Base-by-base conservation (phyloP, 495 filamentous ascomycete genomes). In the Aspergillus panamensis region DNA sequence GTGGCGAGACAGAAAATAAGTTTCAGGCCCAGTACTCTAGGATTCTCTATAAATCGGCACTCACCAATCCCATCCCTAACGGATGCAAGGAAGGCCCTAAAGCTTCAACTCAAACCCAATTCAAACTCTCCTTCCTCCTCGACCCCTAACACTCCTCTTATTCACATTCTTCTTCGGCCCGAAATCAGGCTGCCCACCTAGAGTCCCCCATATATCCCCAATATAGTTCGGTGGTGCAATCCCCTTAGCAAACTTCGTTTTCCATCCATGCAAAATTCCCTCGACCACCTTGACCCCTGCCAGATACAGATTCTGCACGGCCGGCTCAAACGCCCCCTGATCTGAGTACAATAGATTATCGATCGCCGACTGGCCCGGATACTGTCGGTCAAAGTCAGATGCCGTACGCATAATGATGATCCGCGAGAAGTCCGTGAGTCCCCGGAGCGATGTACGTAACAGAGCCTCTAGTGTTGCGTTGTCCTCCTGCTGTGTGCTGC, bases 371-470 rank as follows among this genome's bases (percentile, higher is more conserved):
- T 81, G 66, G 3, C 80, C 82, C 16, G 82, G 78, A 57, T 84
- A 84, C 0, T 84, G 84, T 3, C 87, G 79, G 61, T 91, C 87
- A 64, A 92, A 90, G 69, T 91, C 82, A 25, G 82, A 83, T 3
- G 81, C 88, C 51, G 87, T 85, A 48, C 87, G 83, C 86, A 92
- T 89, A 56, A 89, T 69, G 59, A 91, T 87, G 55, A 87, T 81
- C 5, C 88, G 80, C 8, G 73, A 62, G 69, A 88, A 91, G 62
- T 92, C 87, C 3, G 85, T 81, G 3, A 83, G 69, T 5, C 78
- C 79, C 47, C 67, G 67, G 5, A 74, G 60, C 0, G 84, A 77
- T 3, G 76, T 77, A n/a, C 88, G 82, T 25, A 90, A 64, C 29
- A 92, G 69, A 25, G 81, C 85, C 63, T 87, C 85, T 14, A 90